These are phyloP conservation scores for Chenopodium quinoa DNA, from an alignment of 148 eudicot species.

Conservation along the genomic window DNA sequence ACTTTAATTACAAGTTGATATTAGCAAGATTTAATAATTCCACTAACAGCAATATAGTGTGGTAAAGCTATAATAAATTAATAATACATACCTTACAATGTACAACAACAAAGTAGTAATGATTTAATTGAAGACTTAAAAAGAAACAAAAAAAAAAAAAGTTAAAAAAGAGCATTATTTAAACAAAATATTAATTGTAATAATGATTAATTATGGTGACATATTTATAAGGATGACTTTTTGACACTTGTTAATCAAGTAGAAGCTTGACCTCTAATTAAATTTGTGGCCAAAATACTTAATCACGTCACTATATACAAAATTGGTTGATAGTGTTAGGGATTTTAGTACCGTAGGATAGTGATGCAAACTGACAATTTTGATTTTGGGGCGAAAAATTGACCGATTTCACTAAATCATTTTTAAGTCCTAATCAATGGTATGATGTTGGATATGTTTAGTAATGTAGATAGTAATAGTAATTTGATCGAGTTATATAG, in stretches of 20 bases:
- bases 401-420: background rate
- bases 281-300: background rate
- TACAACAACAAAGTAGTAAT: background rate
- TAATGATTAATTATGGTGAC: background rate
- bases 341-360: background rate
- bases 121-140: background rate
- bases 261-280: background rate
- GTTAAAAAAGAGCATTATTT: background rate
- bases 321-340: constrained; percentile 10
- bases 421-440: background rate
- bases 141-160: background rate
- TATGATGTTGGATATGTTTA: background rate
- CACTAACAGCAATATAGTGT: background rate
- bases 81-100: constrained; percentile 1
- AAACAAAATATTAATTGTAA: background rate
- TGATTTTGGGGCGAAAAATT: background rate
- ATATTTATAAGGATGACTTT: background rate
- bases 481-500: background rate
- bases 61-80: background rate
- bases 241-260: background rate
- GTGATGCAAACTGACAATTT: background rate
- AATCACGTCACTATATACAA: background rate
- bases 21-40: background rate
- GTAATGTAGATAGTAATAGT: background rate
- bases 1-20: too few relatives aligned